Evolutionary conservation across 2,329 filamentous ascomycete genomes (phyloP), one percentile per base, ranked within the genome.

Genomic region (Beauveria rudraprayagi): DNA sequence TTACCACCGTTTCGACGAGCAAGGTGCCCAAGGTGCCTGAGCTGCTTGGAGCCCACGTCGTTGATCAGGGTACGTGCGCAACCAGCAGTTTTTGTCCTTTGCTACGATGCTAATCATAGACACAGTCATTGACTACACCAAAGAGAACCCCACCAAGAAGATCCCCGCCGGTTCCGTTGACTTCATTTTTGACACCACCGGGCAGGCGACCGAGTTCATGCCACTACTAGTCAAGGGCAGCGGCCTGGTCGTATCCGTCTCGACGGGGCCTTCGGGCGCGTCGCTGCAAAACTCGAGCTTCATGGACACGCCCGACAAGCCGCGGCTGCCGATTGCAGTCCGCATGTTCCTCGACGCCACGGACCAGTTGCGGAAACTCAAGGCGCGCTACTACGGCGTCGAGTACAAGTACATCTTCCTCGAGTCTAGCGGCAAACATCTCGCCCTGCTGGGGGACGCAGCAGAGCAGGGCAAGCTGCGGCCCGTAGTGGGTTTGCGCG

Each of bases 111-210:
- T 56, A 34, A 56, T n/a, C 2, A 41, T 46, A n/a, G 46, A n/a
- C 60, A 5, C 55, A 68, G 66, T 67, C 50, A 67, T 68, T 48
- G 67, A 68, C 54, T 68, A 68, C 57, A 67, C 66, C n/a, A 65
- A 64, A 41, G 44, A 63, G 11, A 57, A 67, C 14, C 61, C 66
- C 19, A 1, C 16, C 34, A 63, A 62, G 17, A 64, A 57, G 22
- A 72, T 78, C 44, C 67, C 71, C 2, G 67, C 66, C 16, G 66
- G 68, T 8, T 71, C 68, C 0, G 72, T 78, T 26, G 76, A 79
- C 66, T 76, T 77, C 64, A 66, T 78, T 52, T 75, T 77, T 37
- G 77, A 78, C 66, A 78, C 76, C 1, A 69, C 70, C 6, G 70
- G 70, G 7, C 56, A 68, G 19, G 68, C 75, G 5, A 70, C 77